phyloP scores from a whole-genome alignment of 2,329 filamentous ascomycete genomes.

The Zasmidium angulare region DNA sequence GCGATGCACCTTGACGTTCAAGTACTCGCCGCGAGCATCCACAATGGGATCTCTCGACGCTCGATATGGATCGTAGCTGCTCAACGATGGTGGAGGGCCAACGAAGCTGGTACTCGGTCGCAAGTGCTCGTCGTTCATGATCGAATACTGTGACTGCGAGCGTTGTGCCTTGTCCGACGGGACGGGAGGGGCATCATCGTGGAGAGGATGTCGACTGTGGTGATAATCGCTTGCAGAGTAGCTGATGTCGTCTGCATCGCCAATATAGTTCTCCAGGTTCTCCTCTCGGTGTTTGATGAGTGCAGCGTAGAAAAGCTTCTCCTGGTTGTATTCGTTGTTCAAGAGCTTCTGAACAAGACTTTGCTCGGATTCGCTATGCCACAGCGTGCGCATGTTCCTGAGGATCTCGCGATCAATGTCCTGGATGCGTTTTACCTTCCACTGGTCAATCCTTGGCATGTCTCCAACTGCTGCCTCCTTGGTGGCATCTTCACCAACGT shows the following conservation, averaged over 20 bases:
- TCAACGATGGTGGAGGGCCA: constrained; percentile 51
- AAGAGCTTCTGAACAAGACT: constrained; percentile 68
- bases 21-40: constrained; percentile 56
- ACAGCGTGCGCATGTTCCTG: constrained; percentile 82
- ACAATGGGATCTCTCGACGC: constrained; percentile 60
- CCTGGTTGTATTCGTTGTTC: constrained; percentile 65
- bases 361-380: constrained; percentile 80
- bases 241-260: constrained; percentile 64
- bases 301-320: constrained; percentile 89
- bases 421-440: constrained; percentile 59
- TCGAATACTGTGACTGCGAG: constrained; percentile 57
- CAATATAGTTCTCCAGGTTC: constrained; percentile 80
- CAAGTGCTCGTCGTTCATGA: constrained; percentile 55
- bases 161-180: constrained; percentile 41
- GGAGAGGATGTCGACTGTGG: constrained; percentile 56
- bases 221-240: constrained; percentile 92
- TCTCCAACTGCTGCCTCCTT: constrained; percentile 53
- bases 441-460: constrained; percentile 59
- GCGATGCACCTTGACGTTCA: constrained; percentile 69
- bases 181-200: constrained; percentile 36
- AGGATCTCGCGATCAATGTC: constrained; percentile 81
- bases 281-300: constrained; percentile 79
- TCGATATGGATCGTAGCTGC: constrained; percentile 83
- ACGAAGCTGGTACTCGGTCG: constrained; percentile 49
- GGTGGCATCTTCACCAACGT: constrained; percentile 57